phyloP scores from a whole-genome alignment of 108 stramenopile genomes.

The Seminavis robusta region DNA sequence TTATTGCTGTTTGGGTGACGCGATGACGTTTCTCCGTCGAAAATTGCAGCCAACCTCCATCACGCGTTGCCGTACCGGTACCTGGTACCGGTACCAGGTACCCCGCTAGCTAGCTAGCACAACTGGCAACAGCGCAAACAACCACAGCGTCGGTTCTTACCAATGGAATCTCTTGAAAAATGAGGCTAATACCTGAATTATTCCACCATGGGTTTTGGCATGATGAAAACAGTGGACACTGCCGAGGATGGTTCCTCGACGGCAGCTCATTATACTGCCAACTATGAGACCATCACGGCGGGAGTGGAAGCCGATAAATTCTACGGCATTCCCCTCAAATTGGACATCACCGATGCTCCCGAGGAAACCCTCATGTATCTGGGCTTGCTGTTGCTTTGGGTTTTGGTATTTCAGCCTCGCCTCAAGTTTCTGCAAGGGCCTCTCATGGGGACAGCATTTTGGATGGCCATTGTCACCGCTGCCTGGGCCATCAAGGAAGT shows the following conservation, averaged over 20 bases:
- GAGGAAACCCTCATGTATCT: not conserved
- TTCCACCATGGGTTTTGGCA: too few relatives aligned
- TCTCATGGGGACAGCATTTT: constrained; percentile 1
- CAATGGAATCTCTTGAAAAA: too few relatives aligned
- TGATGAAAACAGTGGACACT: too few relatives aligned
- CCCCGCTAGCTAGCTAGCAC: too few relatives aligned
- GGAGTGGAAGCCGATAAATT: constrained; percentile 4
- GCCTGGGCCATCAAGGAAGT: constrained; percentile 7
- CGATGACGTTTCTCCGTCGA: too few relatives aligned
- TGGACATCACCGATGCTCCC: constrained; percentile 13
- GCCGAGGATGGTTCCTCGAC: constrained; percentile 9
- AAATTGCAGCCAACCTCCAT: too few relatives aligned
- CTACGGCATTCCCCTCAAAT: constrained; percentile 7
- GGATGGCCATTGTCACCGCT: constrained; percentile 12
- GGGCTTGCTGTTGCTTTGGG: constrained; percentile 1
- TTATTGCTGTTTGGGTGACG: too few relatives aligned
- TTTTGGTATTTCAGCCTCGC: constrained; percentile 13
- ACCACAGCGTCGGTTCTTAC: too few relatives aligned
- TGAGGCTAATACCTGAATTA: too few relatives aligned
- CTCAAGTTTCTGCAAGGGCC: not conserved
- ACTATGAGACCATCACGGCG: not conserved
- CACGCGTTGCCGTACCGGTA: too few relatives aligned
- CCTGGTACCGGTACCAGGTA: too few relatives aligned
- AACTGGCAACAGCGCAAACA: too few relatives aligned
- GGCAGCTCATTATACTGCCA: constrained; percentile 12